These are phyloP conservation scores for Ettlia oleoabundans DNA, from an alignment of 139 green algal species.

Conservation along the genomic window DNA sequence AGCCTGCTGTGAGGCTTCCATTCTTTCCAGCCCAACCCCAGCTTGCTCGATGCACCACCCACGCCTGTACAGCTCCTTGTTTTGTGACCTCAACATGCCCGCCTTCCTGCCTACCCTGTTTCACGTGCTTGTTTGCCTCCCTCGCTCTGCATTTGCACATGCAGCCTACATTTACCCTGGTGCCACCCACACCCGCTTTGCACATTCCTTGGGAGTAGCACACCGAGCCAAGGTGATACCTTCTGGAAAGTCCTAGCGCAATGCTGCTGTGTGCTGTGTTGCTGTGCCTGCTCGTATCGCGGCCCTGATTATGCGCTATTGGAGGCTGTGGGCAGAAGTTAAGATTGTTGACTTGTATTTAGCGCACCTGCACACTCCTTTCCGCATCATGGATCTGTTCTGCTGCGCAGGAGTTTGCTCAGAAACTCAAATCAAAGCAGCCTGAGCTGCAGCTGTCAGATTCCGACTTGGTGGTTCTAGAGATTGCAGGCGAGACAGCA, in stretches of 20 bases:
- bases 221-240: slow-evolving; percentile 35
- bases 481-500: slow-evolving; percentile 20
- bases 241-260: neutral
- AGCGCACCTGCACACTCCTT: no score
- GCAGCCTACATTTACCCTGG: slow-evolving; percentile 15
- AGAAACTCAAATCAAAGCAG: slow-evolving; percentile 37
- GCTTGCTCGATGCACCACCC: no score
- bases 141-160: no score
- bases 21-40: no score
- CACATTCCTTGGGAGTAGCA: slow-evolving; percentile 82
- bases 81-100: no score
- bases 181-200: slow-evolving; percentile 71
- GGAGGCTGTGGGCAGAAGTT: neutral
- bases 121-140: no score
- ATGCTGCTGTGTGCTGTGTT: neutral
- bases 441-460: slow-evolving; percentile 57
- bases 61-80: no score
- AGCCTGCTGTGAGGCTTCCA: no score
- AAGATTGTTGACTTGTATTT: neutral
- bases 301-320: neutral
- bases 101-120: no score
- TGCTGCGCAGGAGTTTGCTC: slow-evolving; percentile 22
- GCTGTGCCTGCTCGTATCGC: neutral
- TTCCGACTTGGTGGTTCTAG: slow-evolving; percentile 17
- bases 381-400: no score